Base-by-base conservation (phyloP, 306 rosid genomes). In the Spatholobus suberectus region DNA sequence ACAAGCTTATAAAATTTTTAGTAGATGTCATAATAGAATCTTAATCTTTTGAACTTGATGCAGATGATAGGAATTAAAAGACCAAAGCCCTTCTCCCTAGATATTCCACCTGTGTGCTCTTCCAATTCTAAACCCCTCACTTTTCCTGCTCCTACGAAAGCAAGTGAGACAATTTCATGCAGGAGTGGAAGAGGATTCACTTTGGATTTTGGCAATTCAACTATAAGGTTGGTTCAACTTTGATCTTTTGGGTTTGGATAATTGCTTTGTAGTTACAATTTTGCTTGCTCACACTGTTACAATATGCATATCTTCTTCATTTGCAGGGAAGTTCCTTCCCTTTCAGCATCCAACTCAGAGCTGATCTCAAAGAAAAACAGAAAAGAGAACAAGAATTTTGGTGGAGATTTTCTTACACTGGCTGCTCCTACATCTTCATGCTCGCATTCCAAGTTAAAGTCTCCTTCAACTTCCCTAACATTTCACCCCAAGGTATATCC, bases 121-220 rank as follows among this genome's bases (percentile, higher is more conserved):
- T 41, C 29, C 74, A 40, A 69, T 40, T 40, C 5, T 6, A 69
- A 21, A 21, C 54, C 52, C 11, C 10, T 41, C 34, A 69, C 4
- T 69, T 69, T 38, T 10, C 17, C 20, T 69, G 18, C 20, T 41
- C 18, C 52, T 5, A 2, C 18, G 9, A 40, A 69, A 40, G 11
- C 18, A 69, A 41, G 20, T 69, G 54, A 69, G 41, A 21, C 52
- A 69, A 41, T 41, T 40, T 6, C 74, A 12, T 5, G 35, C 10
- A 0, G 35, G 5, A 43, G 20, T 69, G 74, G 34, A 21, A 40
- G 74, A 20, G 54, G n/a, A 40, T 69, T 40, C 74, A 41, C 20
- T 35, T 20, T 69, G 54, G 74, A 69, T 69, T 20, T 69, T 21
- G 18, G 54, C 34, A 69, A 69, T 69, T 69, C 54, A 69, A 21